Conservation (phyloP, 2,329 filamentous ascomycete species). For the Fusarium armeniacum region DNA sequence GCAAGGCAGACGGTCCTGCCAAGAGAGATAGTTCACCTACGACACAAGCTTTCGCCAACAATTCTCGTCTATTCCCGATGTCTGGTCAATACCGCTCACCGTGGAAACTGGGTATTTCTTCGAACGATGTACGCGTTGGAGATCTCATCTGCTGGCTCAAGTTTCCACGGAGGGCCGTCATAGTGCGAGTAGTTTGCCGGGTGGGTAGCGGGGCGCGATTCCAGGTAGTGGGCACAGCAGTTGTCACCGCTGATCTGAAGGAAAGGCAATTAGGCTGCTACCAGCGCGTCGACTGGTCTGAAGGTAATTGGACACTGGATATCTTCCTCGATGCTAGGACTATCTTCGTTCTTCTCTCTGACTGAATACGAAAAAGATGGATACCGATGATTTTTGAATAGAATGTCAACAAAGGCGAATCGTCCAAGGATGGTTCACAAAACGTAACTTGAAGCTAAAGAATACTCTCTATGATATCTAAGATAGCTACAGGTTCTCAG, state of each 20-base stretch:
- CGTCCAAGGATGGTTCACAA: too few species aligned
- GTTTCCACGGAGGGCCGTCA: background rate
- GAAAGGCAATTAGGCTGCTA: fast-evolving
- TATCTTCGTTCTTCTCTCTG: background rate
- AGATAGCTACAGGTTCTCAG: fast-evolving
- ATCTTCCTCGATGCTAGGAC: background rate
- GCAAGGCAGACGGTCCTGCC: too few species aligned
- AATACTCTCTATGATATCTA: too few species aligned
- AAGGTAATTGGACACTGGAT: fast-evolving
- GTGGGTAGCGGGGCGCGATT: background rate
- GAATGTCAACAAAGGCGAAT: too few species aligned
- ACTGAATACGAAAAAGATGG: background rate
- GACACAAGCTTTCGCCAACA: background rate
- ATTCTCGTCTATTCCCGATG: background rate
- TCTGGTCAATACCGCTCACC: fast-evolving
- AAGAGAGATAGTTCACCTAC: too few species aligned
- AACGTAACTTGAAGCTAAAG: too few species aligned
- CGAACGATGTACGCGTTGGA: background rate
- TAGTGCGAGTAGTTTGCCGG: background rate
- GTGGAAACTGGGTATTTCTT: background rate
- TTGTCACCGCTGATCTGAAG: background rate
- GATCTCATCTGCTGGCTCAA: background rate
- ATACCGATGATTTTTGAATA: too few species aligned
- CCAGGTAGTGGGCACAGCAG: background rate
- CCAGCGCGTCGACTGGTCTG: fast-evolving